Evolutionary conservation across 345 rosid genomes (phyloP), one percentile per base, ranked within the genome.

Genomic region (Eucalyptus cloeziana): DNA sequence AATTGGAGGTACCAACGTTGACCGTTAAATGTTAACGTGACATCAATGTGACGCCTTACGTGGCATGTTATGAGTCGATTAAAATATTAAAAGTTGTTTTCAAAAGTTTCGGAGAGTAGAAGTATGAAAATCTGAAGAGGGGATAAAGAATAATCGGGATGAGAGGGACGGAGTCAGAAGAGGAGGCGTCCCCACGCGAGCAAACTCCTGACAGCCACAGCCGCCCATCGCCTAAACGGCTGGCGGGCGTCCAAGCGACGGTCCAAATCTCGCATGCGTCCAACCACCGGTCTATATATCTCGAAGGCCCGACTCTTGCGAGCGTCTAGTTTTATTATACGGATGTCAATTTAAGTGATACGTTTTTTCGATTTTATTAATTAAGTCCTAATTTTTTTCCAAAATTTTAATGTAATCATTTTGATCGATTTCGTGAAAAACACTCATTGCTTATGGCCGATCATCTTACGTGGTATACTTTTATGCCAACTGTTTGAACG

Each of bases 401-500:
- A 2, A 7, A 67, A 31, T 15, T 16, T 67, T 8, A 67, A 16
- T 31, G 5, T 67, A 8, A 16, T 31, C 1, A 0, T 67, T 67
- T 6, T 31, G 2, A 2, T 67, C 43, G 16, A 67, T 31, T 31
- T 67, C 9, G 3, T 31, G 19, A 7, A 67, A 67, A 67, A 15
- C 5, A 14, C 11, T 30, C 16, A 7, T 64, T 7, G 7, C 17
- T n/a, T 17, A 62, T 62, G 13, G 17, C 3, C 5, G 1, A 3
- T 19, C 4, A 7, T n/a, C 21, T n/a, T 64, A 64, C 5, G 0
- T 13, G 1, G 7, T 3, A n/a, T 0, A 56, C 0, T 4, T 2
- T 0, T 1, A 9, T 25, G 3, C 1, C 2, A 0, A 9, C 1
- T 2, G 0, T 56, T 56, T 56, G 6, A 2, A 56, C 0, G 2